A percentile compares a stretch with the other conserved stretches of the same genome.
Conservation (phyloP, 148 eudicot genomes). For the Selenicereus undatus region DNA sequence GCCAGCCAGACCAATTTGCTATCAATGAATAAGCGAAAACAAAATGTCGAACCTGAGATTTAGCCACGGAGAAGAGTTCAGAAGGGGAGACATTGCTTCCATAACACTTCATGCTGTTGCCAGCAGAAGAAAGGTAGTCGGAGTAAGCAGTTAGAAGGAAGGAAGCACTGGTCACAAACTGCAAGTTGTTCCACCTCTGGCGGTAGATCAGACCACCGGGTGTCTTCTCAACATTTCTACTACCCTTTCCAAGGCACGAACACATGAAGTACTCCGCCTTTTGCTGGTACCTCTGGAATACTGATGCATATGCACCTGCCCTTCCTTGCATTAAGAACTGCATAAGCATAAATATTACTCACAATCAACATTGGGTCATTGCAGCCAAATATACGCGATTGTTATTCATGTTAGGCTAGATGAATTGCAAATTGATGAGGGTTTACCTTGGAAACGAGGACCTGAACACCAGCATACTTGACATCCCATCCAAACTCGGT, state of each 20-base stretch:
- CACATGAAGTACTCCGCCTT: constrained; percentile 95
- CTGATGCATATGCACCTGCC: constrained; percentile 48
- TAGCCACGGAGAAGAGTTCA: constrained; percentile 67
- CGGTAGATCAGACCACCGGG: constrained; percentile 91
- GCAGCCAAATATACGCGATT: not conserved
- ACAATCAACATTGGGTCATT: not conserved
- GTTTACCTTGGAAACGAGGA: constrained; percentile 86
- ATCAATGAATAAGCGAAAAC: not conserved
- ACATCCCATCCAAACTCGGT: constrained; percentile 99
- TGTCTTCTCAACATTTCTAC: constrained; percentile 70
- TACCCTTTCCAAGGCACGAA: constrained; percentile 84
- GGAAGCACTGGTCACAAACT: constrained; percentile 94
- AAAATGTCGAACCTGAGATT: constrained; percentile 61
- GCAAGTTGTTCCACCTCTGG: constrained; percentile 97
- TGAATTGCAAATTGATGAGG: not conserved
- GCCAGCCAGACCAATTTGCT: not conserved
- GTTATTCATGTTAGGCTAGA: not conserved
- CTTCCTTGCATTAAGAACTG: constrained; percentile 92
- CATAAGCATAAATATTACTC: constrained; percentile 1
- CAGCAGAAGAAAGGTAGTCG: constrained; percentile 82
- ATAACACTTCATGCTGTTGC: constrained; percentile 50
- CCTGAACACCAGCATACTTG: constrained; percentile 97
- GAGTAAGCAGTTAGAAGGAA: constrained; percentile 85
- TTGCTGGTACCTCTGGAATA: constrained; percentile 62
- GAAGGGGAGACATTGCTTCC: constrained; percentile 49